Base-by-base conservation (phyloP, 768 basidiomycete genomes). In the Pulveroboletus sp. region DNA sequence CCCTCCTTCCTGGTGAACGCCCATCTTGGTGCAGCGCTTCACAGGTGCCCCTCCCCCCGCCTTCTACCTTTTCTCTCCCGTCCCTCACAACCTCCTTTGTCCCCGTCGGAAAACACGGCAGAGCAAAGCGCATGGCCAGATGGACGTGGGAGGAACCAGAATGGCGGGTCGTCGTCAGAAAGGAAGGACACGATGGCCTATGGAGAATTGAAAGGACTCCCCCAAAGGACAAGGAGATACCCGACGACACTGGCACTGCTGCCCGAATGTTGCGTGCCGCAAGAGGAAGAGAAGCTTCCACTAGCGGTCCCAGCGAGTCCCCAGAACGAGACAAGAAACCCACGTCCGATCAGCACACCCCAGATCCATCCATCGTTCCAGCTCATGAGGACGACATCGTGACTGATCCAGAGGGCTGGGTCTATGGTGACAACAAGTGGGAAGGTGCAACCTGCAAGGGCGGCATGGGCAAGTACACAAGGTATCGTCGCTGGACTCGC, bases 341-440 rank as follows among this genome's bases (percentile, higher is more conserved):
- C 30, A 43, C 50, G 24, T 39, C 58, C 13, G 63, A 67, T 15
- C 62, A 59, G 13, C 61, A 66, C 43, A 31, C 54, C 17, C 64
- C 68, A 14, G 65, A 68, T 43, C 50, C 62, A 2, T 56, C 62
- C 30, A 65, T 59, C 43, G 68, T 47, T 60, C 69, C 46, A 35
- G 61, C 64, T 3, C 68, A 69, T 14, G 76, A 76, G 2, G 79
- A 81, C 46, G 79, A 83, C 39, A 69, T 72, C 27, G 63, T 71
- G 33, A 95, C 93, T 2, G 93, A 97, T 63, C 63, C 75, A 4
- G 91, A 94, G 53, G 93, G 93, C 5, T 97, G 93, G 93, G 78
- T 93, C 6, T 96, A 93, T 60, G 86, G 84, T 2, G 93, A 94
- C 58, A 97, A 97, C 66, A 95, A 96, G 65, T 97, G 93, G 93